Evolutionary conservation across 2,329 filamentous ascomycete genomes (phyloP), one percentile per base, ranked within the genome.

Genomic region (Neonectria faginata): DNA sequence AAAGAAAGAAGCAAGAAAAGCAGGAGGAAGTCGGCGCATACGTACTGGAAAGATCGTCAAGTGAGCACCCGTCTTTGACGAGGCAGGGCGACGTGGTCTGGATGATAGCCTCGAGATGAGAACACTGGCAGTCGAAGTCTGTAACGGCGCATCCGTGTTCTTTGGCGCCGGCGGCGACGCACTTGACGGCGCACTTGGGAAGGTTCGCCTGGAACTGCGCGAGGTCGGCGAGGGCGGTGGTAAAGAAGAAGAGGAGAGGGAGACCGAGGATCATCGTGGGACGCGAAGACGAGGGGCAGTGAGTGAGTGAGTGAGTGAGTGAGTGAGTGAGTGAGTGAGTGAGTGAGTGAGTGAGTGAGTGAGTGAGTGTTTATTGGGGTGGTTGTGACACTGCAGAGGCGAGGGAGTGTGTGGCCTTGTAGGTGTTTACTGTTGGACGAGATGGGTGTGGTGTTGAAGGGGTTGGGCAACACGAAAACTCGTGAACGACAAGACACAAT

Each of bases 61-160:
- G 58, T 42, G 62, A 67, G 68, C 80, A 82, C 22, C 75, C 73
- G 11, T 72, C 74, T 3, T 71, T 65, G 5, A 77, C 73, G 27
- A 82, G 70, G 64, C 81, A 83, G 27, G 75, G 73, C 42, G 77
- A 68, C 31, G 79, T 75, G 8, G 71, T 68, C 29, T 72, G 60
- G 9, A 76, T 78, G 57, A 83, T 76, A 44, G 72, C 69, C 39
- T 76, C 69, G 18, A 78, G 62, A 42, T 81, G 77, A 53, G 51
- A 48, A 72, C 82, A 84, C 62, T 78, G 77, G 74, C 82, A 83
- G 14, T 57, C 66, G 47, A 76, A 68, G 69, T 83, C 79, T 58
- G 64, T 64, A 54, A 74, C 25, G 2, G 50, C 60, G 74, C 81
- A 83, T 62, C 76, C 75, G 41, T 79, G 71, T 47, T 69, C 42